Evolutionary conservation across 352 stramenopile genomes (phyloP).

Genomic region (Halophytophthora batemanensis): DNA sequence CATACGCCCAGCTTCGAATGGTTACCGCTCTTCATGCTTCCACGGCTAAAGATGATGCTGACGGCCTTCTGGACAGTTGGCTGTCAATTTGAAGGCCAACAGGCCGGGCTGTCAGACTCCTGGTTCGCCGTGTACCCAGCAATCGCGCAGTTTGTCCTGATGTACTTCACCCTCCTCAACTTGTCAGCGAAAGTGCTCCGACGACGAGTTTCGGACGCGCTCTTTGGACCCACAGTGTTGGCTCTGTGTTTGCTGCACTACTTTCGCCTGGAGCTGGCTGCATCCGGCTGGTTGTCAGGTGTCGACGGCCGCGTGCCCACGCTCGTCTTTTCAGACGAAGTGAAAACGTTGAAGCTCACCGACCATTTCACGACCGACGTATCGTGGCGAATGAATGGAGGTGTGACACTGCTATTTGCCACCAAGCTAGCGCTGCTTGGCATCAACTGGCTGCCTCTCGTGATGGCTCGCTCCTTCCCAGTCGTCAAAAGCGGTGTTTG

Average conservation of each 20-base stretch:
- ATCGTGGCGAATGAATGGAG: conserved; percentile 20
- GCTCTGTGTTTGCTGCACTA: conserved; percentile 10
- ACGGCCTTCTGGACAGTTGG: conserved; percentile 29
- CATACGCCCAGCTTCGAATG: conserved; percentile 21
- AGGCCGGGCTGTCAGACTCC: conserved; percentile 20
- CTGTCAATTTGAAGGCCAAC: conserved; percentile 38
- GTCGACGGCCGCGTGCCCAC: conserved; percentile 13
- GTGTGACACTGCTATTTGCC: conserved; percentile 11
- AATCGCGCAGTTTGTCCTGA: conserved; percentile 18
- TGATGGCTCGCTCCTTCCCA: neutral
- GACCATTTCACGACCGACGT: conserved; percentile 20
- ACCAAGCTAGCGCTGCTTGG: conserved; percentile 22
- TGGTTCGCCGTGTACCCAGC: conserved; percentile 27
- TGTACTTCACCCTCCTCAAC: conserved; percentile 26
- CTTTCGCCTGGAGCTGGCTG: neutral
- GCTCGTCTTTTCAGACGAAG: conserved; percentile 6
- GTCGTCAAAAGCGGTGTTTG: conserved; percentile 1
- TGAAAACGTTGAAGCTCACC: conserved; percentile 5
- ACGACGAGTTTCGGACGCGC: neutral
- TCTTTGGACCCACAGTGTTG: conserved; percentile 7
- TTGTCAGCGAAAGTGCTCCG: conserved; percentile 11
- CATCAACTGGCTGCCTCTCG: conserved; percentile 5
- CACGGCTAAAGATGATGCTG: conserved; percentile 29
- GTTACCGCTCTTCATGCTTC: conserved; percentile 27
- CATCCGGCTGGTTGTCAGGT: conserved; percentile 8